Percentiles rank a stretch among this genome's conserved stretches.
These are phyloP conservation scores for Thermothielavioides terrestris DNA, from an alignment of 495 filamentous ascomycete species.

Conservation along the genomic window DNA sequence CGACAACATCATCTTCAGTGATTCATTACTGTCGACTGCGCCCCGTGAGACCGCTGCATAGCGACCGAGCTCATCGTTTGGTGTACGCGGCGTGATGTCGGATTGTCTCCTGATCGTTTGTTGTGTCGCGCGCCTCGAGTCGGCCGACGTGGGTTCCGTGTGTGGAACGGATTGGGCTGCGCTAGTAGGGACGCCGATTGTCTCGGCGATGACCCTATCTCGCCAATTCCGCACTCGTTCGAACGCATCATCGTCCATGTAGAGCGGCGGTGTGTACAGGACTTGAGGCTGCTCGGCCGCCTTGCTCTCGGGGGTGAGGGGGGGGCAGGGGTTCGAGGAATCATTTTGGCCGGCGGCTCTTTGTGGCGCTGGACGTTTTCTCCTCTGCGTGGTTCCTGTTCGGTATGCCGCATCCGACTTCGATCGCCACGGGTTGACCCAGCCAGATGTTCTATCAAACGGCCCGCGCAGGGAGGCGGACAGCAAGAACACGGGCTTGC, in stretches of 20 bases:
- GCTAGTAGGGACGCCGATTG: background rate
- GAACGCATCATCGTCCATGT: slow-evolving; percentile 7
- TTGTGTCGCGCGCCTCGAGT: slow-evolving; percentile 2
- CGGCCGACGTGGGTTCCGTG: slow-evolving; percentile 1
- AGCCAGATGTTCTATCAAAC: slow-evolving; percentile 46
- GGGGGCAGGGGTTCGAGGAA: slow-evolving; percentile 18
- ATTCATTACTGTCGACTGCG: background rate
- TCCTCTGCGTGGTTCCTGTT: background rate
- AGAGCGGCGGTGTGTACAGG: background rate
- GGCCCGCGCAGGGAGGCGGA: slow-evolving; percentile 57
- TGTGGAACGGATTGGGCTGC: background rate
- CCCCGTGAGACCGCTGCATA: background rate
- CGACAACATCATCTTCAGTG: background rate
- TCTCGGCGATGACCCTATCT: slow-evolving; percentile 8
- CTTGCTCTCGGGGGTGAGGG: slow-evolving; percentile 24
- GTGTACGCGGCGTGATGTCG: background rate
- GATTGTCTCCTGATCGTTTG: background rate
- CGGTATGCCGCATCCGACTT: background rate
- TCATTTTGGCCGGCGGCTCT: background rate
- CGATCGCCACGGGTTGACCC: slow-evolving; percentile 56
- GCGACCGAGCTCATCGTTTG: background rate
- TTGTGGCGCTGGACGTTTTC: background rate
- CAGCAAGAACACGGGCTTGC: slow-evolving; percentile 48
- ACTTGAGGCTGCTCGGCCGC: slow-evolving; percentile 3
- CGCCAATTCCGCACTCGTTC: slow-evolving; percentile 14